phyloP scores from a whole-genome alignment of 1,139 yeast genomes.

The Geotrichum aggregatum region DNA sequence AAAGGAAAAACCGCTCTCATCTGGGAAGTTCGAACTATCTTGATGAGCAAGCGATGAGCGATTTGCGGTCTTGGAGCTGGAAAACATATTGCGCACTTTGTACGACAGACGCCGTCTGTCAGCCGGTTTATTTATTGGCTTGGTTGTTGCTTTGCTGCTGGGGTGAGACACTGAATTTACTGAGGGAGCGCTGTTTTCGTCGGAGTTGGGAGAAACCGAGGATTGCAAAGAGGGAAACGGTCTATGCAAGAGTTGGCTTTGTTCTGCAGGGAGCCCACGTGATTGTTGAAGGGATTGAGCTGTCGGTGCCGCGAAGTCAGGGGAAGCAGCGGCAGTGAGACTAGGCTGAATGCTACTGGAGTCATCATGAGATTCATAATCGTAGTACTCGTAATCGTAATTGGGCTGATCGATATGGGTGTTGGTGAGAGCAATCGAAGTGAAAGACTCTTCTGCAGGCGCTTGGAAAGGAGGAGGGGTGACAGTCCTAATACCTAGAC shows the following conservation, averaged over 20 bases:
- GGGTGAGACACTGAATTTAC: neutral
- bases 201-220: conserved; percentile 1
- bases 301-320: no score
- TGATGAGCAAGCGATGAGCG: neutral
- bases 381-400: neutral
- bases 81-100: conserved; percentile 6
- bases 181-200: neutral
- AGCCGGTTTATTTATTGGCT: no score
- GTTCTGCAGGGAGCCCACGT: conserved; percentile 1
- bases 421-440: neutral
- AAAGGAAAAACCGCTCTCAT: neutral
- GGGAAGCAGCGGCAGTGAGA: no score
- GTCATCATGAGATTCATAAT: neutral
- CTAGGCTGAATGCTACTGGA: conserved; percentile 1
- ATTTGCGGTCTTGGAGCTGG: neutral
- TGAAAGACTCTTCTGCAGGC: neutral
- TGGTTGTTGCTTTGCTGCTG: neutral
- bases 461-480: neutral
- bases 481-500: no score
- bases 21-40: neutral
- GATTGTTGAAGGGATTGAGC: neutral
- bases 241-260: neutral
- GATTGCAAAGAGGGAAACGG: neutral
- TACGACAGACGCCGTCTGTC: neutral
- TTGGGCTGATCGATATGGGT: neutral